Base-by-base conservation (phyloP, 2,329 filamentous ascomycete species). In the Ophiostoma sp. region DNA sequence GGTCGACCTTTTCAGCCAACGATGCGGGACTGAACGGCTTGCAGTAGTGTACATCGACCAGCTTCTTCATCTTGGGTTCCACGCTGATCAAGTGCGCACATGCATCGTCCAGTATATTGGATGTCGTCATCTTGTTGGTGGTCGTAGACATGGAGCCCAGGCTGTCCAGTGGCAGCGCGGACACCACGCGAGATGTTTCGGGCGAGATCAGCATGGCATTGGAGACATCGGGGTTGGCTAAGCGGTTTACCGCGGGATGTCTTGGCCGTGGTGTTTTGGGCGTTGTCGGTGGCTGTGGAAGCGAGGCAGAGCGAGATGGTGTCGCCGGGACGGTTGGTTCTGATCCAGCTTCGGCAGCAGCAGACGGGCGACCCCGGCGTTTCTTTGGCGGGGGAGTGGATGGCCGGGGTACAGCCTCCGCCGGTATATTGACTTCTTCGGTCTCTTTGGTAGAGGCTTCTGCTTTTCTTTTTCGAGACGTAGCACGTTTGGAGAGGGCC, bases 1-100 rank as follows among this genome's bases (percentile, higher is more conserved):
- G 95, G 78, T 98, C 92, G 70, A 97, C 86, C 72, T 87, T 83
- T 77, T 97, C 92, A 41, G 89, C 86, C n/a, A 98, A 80, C 0
- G 93, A 92, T 71, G 90, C 88, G 0, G 92, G 85, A 1, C 88
- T 90, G 79, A 98, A 98, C 16, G 95, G 79, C 67, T 83, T 84
- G 77, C 94, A 98, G 70, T 85, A 85, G 75, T 96, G 84, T 69
- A 86, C 85, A 69, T 91, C 87, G 65, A 97, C 86, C 18, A 97
- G 78, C 0, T 85, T 81, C 73, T 86, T 84, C 75, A 97, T 84
- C 47, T 88, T 88, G 9, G 87, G 81, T 73, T 97, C 93, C 5
- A 90, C 84, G 16, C 81, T 82, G 72, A 93, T 83, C 6, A 98
- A 81, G 77, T 96, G 89, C 8, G 85, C 85, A 71, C 89, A 86